Evolutionary conservation across 345 rosid genomes (phyloP), one percentile per base, ranked within the genome.

Genomic region (Populus deltoides): DNA sequence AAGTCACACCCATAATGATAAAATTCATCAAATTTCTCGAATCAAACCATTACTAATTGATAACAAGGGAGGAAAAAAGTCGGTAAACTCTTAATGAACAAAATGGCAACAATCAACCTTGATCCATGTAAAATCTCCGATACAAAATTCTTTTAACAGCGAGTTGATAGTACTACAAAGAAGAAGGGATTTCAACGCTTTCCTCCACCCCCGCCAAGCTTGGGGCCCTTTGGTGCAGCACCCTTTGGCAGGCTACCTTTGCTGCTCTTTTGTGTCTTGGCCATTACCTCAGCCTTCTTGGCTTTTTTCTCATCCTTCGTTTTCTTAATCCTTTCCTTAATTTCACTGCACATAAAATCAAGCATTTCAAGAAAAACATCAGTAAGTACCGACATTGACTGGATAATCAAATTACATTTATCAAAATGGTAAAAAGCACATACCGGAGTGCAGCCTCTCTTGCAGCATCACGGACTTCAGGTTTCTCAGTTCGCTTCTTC

Each of bases 221-320:
- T 93, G 59, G 91, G 85, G 47, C 90, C 91, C 80, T 86, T 91
- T 1, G 90, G 87, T 53, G 76, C 89, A 6, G 85, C 82, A 82
- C 89, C 86, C 79, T 85, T 92, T 6, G 92, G 66, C 72, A 70
- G 76, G 29, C 91, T 57, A 57, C 81, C 86, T 90, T 92, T 47
- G 75, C 69, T 61, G 3, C 86, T 61, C 85, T 91, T 92, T 53
- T 88, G 91, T 70, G 87, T 81, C 87, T 90, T 93, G 3, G 91
- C 79, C 17, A 49, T 71, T 68, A 84, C 57, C 83, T 93, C 97
- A 0, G 92, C 95, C 78, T 93, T 92, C 90, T 92, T 92, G 1
- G 92, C 97, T 86, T 88, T 91, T 85, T 91, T 93, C 79, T 93
- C 96, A 53, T 93, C 97, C 86, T 91, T 90, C 0, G 94, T 93